Percentiles rank a stretch among this genome's conserved stretches.
phyloP scores from a whole-genome alignment of 345 rosid genomes.

The Laguncularia racemosa region DNA sequence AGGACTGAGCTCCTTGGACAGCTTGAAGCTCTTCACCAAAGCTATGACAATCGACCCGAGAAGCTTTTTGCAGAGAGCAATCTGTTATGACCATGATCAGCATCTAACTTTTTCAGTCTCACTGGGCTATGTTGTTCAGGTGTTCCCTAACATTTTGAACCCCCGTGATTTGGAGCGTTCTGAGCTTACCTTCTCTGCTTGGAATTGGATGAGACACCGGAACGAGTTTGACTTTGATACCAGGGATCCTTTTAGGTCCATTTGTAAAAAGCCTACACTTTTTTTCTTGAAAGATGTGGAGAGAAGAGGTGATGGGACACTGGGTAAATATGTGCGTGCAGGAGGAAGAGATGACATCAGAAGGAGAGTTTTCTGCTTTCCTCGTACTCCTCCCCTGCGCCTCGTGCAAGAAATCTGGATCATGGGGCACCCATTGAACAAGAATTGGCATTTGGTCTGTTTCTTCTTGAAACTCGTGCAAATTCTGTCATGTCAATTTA shows the following conservation, averaged over 20 bases:
- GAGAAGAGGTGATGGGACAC: constrained; percentile 39
- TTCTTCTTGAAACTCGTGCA: background rate
- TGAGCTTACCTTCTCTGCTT: constrained; percentile 72
- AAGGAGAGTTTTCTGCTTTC: constrained; percentile 72
- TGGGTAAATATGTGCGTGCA: constrained; percentile 47
- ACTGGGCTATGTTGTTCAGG: constrained; percentile 77
- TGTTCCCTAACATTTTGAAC: constrained; percentile 50
- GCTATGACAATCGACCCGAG: constrained; percentile 63
- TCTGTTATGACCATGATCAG: constrained; percentile 57
- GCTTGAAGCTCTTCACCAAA: constrained; percentile 66
- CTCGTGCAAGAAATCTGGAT: constrained; percentile 51
- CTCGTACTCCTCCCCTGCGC: constrained; percentile 50
- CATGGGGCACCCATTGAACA: constrained; percentile 41
- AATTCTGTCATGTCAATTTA: background rate
- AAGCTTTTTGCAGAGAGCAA: constrained; percentile 78
- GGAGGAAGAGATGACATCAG: constrained; percentile 48
- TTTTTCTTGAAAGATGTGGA: constrained; percentile 47
- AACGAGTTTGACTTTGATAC: constrained; percentile 82
- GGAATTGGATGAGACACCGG: constrained; percentile 50
- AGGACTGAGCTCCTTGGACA: constrained; percentile 52
- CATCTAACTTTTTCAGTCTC: constrained; percentile 56
- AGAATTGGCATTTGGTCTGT: constrained; percentile 83
- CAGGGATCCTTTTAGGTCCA: constrained; percentile 48
- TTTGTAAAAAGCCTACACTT: constrained; percentile 43
- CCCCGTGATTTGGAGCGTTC: constrained; percentile 78